Base-by-base conservation (phyloP, 2,329 filamentous ascomycete species). In the Myrmaecium sp. region DNA sequence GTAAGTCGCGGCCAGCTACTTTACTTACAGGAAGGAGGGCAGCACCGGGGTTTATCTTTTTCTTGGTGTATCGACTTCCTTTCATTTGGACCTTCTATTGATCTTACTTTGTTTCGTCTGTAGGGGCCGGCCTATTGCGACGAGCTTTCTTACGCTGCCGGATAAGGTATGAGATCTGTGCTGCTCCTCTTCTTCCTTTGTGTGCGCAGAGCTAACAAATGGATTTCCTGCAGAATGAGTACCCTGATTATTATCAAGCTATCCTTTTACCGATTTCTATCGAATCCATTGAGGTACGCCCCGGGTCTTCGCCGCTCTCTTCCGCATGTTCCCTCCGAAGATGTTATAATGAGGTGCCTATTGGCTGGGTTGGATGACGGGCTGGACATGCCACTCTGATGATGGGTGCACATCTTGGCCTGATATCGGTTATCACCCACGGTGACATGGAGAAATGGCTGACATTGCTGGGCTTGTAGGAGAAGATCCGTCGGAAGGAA, bases 261-360 rank as follows among this genome's bases (percentile, higher is more conserved):
- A 82, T 78, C 33, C 68, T 70, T 36, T 66, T 91, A 46, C 83
- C 83, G 2, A 71, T 92, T 33, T 80, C 82, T 0, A 58, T 93
- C 23, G 66, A 75, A 38, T 74, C 66, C 2, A 75, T 91, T 33
- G 78, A 91, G 57, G 60, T 63, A 52, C 33, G 53, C 34, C 11
- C 22, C 12, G 11, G 19, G n/a, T 5, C 11, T 15, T 17, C 6
- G n/a, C 12, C 16, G 10, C 5, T n/a, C 15, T 6, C 15, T 19
- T 12, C 14, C 18, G 6, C 18, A 8, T 3, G 16, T 21, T 5
- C 16, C 17, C 18, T 21, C 26, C 13, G 12, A n/a, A 13, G n/a
- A 5, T 4, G 17, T 9, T n/a, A n/a, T n/a, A n/a, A n/a, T n/a
- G n/a, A n/a, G n/a, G n/a, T n/a, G n/a, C n/a, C n/a, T n/a, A n/a